Evolutionary conservation across 2,329 filamentous ascomycete genomes (phyloP), one percentile per base, ranked within the genome.

Genomic region (Ophiocordyceps camponoti-saundersi): DNA sequence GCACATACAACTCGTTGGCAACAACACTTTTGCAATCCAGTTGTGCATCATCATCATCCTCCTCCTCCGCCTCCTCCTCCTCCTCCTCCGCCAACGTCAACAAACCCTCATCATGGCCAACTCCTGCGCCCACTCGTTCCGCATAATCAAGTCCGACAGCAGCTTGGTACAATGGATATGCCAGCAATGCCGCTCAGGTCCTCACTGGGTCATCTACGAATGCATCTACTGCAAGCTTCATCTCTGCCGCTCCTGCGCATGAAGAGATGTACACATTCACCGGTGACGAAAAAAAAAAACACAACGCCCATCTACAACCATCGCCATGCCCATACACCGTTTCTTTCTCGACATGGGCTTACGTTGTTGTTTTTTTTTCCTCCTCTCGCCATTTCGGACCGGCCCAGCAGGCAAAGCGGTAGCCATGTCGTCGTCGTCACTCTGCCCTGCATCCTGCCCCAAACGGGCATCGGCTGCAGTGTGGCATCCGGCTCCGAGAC

Each of bases 201-300:
- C 78, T 46, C 73, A 79, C 61, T 82, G 77, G 75, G 73, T 72
- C 62, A 82, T 84, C 56, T 82, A 74, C 52, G 77, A 83, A 60
- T 84, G 80, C 64, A 68, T 71, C 50, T 80, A 80, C 59, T 84
- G 80, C 72, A 78, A 79, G 59, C 63, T 80, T 45, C 78, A 82
- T 62, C 70, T 74, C 29, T 83, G 79, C 60, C 68, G 76, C 46
- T 63, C 68, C 23, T 82, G 79, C 58, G 69, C 70, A 44, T 66
- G 8, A n/a, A n/a, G n/a, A n/a, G n/a, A n/a, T n/a, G n/a, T n/a
- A n/a, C n/a, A n/a, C n/a, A n/a, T n/a, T n/a, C n/a, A n/a, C n/a
- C n/a, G n/a, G n/a, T n/a, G n/a, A n/a, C n/a, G n/a, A n/a, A n/a
- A n/a, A n/a, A n/a, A n/a, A n/a, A n/a, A n/a, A n/a, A n/a, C n/a